Evolutionary conservation across 129 eudicot genomes (phyloP).

Genomic region (Oenanthe sinensis): DNA sequence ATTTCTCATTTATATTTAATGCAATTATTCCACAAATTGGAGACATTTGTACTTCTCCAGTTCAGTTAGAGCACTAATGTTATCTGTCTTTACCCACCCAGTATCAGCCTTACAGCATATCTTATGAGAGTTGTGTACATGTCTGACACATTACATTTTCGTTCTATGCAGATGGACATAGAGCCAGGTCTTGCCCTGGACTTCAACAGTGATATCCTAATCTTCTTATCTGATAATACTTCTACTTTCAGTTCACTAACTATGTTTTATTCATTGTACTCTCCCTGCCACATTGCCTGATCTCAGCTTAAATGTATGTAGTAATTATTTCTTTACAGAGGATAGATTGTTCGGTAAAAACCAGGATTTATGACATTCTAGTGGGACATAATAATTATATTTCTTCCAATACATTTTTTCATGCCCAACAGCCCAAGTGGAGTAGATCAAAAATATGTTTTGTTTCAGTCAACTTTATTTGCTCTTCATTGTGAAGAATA

Average conservation of each 20-base stretch:
- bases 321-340: neutral
- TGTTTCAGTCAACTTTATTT: neutral
- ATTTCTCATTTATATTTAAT: neutral
- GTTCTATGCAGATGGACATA: conserved; percentile 59
- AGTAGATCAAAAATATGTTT: neutral
- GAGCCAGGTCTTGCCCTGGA: conserved; percentile 77
- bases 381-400: neutral
- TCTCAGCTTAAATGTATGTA: neutral
- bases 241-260: neutral
- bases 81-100: neutral
- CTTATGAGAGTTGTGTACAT: neutral
- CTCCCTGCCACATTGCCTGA: neutral
- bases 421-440: neutral
- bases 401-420: neutral
- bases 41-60: neutral
- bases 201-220: conserved; percentile 75
- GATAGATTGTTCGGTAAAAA: neutral
- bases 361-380: neutral
- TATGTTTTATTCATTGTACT: neutral
- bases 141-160: neutral
- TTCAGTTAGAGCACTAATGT: neutral
- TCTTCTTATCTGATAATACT: neutral
- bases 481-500: neutral
- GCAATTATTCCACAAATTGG: neutral
- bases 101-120: neutral